A percentile compares a stretch with the other conserved stretches of the same genome.
These are phyloP conservation scores for Choricystis sp. DNA, from an alignment of 139 green algal species.

Conservation along the genomic window DNA sequence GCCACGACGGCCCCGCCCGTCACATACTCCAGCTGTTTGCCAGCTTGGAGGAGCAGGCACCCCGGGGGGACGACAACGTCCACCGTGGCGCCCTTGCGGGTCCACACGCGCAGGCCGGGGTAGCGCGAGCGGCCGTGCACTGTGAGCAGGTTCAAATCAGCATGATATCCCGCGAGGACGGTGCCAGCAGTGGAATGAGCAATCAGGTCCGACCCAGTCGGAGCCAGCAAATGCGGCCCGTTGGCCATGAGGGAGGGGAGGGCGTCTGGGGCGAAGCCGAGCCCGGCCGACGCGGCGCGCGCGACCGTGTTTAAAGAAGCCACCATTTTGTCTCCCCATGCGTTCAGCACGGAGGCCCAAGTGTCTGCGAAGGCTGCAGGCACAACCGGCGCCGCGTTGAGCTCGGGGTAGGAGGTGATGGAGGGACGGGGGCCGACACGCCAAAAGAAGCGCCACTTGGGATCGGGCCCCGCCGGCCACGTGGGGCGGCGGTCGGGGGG, in stretches of 20 bases:
- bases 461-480: constrained; percentile 33
- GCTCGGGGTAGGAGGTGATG: constrained; percentile 25
- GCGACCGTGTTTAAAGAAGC: constrained; percentile 24
- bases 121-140: constrained; percentile 62
- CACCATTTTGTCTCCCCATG: constrained; percentile 61
- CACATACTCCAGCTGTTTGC: constrained; percentile 81
- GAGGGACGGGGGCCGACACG: constrained; percentile 41
- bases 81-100: constrained; percentile 50
- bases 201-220: constrained; percentile 64
- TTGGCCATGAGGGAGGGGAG: constrained; percentile 52
- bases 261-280: constrained; percentile 41
- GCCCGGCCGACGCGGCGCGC: constrained; percentile 42
- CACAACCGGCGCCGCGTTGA: constrained; percentile 67
- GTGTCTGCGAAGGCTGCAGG: constrained; percentile 48
- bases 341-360: constrained; percentile 61
- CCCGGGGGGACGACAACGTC: constrained; percentile 48
- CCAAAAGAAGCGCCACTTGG: constrained; percentile 88
- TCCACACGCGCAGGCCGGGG: constrained; percentile 59
- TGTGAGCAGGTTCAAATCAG: constrained; percentile 88
- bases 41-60: constrained; percentile 79
- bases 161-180: constrained; percentile 73
- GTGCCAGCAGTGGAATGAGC: constrained; percentile 33
- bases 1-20: constrained; percentile 64
- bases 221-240: constrained; percentile 78
- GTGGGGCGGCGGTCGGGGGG: constrained; percentile 22